Conservation (phyloP, 345 rosid genomes). For the Hirschfeldia incana region DNA sequence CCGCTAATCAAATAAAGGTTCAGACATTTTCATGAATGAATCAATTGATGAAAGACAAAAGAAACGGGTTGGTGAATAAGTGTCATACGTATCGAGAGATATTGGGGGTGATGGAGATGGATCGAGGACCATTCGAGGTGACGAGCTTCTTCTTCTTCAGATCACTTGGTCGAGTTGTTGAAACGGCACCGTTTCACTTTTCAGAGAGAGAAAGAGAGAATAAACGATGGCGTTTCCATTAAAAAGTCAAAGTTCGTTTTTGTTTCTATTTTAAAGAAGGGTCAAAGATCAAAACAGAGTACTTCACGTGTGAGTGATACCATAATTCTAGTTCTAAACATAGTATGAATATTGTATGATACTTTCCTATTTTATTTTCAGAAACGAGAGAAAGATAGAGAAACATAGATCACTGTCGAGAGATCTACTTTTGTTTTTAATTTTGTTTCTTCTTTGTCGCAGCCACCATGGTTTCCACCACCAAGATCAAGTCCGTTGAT, state of each 20-base stretch:
- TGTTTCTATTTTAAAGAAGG: background rate
- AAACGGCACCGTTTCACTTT: background rate
- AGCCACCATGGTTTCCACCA: slow-evolving; percentile 64
- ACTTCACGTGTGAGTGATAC: slow-evolving; percentile 4
- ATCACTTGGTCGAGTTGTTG: background rate
- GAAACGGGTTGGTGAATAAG: too few relatives aligned
- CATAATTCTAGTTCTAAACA: background rate
- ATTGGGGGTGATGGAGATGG: too few relatives aligned
- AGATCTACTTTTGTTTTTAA: background rate
- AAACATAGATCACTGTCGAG: background rate
- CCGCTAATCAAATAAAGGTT: too few relatives aligned
- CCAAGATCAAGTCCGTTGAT: slow-evolving; percentile 70
- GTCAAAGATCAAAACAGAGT: background rate
- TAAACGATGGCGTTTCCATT: background rate
- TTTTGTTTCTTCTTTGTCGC: background rate
- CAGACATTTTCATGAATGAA: too few relatives aligned
- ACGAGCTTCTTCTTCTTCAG: slow-evolving; percentile 4
- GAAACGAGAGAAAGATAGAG: background rate
- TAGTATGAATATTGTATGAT: background rate
- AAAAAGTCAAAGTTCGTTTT: background rate
- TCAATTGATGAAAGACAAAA: too few relatives aligned
- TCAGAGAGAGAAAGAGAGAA: background rate
- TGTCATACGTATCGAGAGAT: too few relatives aligned
- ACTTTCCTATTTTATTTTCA: slow-evolving; percentile 3
- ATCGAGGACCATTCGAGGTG: too few relatives aligned